Evolutionary conservation across 192 early-diverging fungal genomes (phyloP).

Genomic region (Coemansia brasiliensis): DNA sequence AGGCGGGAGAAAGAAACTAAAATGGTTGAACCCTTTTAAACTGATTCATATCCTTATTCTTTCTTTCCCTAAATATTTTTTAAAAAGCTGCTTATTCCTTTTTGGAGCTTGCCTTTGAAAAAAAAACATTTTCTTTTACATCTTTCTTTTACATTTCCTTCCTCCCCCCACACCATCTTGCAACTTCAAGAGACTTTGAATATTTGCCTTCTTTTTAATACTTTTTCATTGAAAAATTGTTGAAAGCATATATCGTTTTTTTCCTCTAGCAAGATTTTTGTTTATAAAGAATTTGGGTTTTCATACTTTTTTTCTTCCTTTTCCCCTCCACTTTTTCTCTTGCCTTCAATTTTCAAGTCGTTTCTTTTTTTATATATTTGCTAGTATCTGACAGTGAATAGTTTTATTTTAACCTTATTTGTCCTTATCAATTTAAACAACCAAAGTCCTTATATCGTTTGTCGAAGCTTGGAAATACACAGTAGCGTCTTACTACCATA

Average conservation of each 20-base stretch:
- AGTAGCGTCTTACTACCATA: background rate
- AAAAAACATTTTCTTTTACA: slow-evolving; percentile 3
- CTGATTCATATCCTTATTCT: background rate
- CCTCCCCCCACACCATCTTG: background rate
- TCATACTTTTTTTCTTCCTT: slow-evolving; percentile 2
- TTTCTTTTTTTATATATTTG: slow-evolving; percentile 9
- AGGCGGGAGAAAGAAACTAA: background rate
- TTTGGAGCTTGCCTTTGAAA: slow-evolving; percentile 10
- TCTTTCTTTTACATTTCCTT: slow-evolving; percentile 1
- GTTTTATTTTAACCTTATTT: background rate
- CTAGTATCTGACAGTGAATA: background rate
- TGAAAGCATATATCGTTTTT: slow-evolving; percentile 5
- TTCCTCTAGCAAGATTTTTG: slow-evolving; percentile 6
- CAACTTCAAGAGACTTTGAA: background rate
- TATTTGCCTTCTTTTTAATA: background rate
- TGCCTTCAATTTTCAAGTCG: slow-evolving; percentile 7
- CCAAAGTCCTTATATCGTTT: too few species aligned
- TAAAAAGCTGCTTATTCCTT: slow-evolving; percentile 2
- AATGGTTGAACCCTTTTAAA: background rate
- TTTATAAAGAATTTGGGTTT: slow-evolving; percentile 1
- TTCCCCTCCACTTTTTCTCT: slow-evolving; percentile 12
- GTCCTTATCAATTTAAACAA: too few species aligned
- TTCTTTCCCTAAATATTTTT: too few species aligned
- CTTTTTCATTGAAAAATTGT: background rate
- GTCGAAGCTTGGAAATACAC: background rate